A percentile compares a stretch with the other conserved stretches of the same genome.
Evolutionary conservation across 1,284 basidiomycete genomes (phyloP).

Genomic region (Porodaedalea pini): DNA sequence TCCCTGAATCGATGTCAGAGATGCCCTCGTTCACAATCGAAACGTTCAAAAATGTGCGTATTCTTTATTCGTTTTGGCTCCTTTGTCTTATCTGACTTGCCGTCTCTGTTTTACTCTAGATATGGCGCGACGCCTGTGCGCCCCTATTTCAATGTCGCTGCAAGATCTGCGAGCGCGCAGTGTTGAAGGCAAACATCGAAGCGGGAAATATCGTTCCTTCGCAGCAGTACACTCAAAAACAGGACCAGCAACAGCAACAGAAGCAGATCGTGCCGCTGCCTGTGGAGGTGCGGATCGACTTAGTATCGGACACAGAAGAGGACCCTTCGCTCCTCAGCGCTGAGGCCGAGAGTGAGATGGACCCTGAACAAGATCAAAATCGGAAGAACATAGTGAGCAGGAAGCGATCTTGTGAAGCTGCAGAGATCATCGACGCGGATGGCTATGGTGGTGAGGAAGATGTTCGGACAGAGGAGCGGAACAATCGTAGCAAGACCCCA

Average conservation of each 20-base stretch:
- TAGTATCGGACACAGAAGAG: background rate
- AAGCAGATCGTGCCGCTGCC: background rate
- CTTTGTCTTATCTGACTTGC: slow-evolving; percentile 16
- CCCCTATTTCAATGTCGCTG: slow-evolving; percentile 70
- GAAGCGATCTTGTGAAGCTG: slow-evolving; percentile 10
- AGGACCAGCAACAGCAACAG: background rate
- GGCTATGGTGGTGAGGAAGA: background rate
- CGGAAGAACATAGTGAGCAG: background rate
- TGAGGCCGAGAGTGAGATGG: background rate
- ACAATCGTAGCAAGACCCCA: slow-evolving; percentile 7
- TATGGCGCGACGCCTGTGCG: slow-evolving; percentile 69
- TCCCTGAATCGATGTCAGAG: slow-evolving; percentile 57
- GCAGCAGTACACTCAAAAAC: slow-evolving; percentile 6
- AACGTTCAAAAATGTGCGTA: slow-evolving; percentile 52
- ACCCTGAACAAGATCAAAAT: background rate
- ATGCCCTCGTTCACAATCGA: slow-evolving; percentile 61
- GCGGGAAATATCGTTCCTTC: slow-evolving; percentile 31
- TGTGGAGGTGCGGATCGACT: background rate
- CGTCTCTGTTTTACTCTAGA: slow-evolving; percentile 34
- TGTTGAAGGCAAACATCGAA: slow-evolving; percentile 42
- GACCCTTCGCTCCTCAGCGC: background rate
- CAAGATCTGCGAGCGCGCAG: slow-evolving; percentile 63
- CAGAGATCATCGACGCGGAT: slow-evolving; percentile 1
- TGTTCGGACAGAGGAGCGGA: background rate
- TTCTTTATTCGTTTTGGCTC: slow-evolving; percentile 9